Percentiles rank a stretch among this genome's conserved stretches.
phyloP scores from a whole-genome alignment of 495 filamentous ascomycete genomes.

The Penicillium tannophilum region DNA sequence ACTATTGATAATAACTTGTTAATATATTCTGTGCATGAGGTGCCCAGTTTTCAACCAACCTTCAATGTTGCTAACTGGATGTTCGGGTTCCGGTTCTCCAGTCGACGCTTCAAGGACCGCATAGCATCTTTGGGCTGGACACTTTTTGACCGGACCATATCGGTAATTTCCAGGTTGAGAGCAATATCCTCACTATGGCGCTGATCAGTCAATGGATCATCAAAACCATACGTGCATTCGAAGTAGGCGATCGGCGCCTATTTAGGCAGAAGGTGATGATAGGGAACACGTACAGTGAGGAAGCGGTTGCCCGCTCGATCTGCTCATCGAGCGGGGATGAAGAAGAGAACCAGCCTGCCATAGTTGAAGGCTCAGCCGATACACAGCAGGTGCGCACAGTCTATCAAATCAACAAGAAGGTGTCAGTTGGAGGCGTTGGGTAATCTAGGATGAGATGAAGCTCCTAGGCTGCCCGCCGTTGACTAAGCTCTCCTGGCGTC shows the following conservation, averaged over 20 bases:
- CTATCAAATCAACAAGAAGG: conserved; percentile 1
- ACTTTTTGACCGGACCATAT: conserved; percentile 93
- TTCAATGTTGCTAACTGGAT: conserved; percentile 90
- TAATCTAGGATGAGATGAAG: conserved; percentile 22
- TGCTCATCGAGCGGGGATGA: conserved; percentile 91
- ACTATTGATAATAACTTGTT: conserved; percentile 37
- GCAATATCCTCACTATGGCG: conserved; percentile 84
- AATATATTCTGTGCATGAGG: not conserved
- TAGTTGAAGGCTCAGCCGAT: conserved; percentile 45
- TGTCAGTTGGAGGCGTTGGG: not conserved
- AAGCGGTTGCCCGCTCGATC: conserved; percentile 90
- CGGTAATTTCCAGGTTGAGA: conserved; percentile 94
- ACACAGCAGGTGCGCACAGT: conserved; percentile 9
- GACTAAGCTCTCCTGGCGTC: conserved; percentile 36
- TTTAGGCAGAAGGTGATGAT: conserved; percentile 13
- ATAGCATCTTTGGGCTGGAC: conserved; percentile 97
- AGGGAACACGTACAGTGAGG: conserved; percentile 69
- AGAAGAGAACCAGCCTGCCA: conserved; percentile 91
- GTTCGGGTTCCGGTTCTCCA: conserved; percentile 96
- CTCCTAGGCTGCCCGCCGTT: conserved; percentile 29
- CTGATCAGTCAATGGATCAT: conserved; percentile 3
- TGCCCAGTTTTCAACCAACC: conserved; percentile 48
- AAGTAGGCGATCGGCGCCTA: not conserved
- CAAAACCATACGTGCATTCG: not conserved
- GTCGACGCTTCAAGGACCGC: conserved; percentile 88